phyloP scores from a whole-genome alignment of 345 rosid species.

The Geranium brycei region DNA sequence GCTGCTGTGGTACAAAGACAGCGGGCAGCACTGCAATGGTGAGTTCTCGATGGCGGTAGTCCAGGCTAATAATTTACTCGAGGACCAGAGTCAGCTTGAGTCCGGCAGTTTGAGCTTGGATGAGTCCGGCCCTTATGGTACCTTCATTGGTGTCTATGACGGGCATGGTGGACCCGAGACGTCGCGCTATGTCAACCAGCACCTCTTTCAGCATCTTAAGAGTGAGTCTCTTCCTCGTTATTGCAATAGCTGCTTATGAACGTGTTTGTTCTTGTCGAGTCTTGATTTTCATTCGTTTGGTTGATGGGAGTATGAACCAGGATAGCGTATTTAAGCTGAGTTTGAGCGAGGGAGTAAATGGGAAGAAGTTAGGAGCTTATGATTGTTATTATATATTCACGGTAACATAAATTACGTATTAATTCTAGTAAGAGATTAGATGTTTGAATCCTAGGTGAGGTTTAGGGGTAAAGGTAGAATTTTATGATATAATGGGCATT shows the following conservation, averaged over 20 bases:
- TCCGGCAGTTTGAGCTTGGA: slow-evolving; percentile 32
- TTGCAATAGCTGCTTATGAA: not conserved
- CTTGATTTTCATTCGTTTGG: not conserved
- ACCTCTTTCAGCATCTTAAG: slow-evolving; percentile 37
- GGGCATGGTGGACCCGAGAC: slow-evolving; percentile 49
- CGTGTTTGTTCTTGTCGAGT: not conserved
- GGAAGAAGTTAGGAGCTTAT: not conserved
- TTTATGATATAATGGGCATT: not conserved
- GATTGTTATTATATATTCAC: not conserved
- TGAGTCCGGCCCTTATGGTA: slow-evolving; percentile 34
- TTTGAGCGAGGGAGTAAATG: no score
- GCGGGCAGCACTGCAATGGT: slow-evolving; percentile 34
- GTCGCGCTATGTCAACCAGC: slow-evolving; percentile 28
- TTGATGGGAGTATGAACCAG: not conserved
- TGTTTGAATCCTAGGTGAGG: no score
- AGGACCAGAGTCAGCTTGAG: slow-evolving; percentile 45
- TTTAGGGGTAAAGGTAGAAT: no score
- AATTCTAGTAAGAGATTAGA: no score
- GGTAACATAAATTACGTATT: no score
- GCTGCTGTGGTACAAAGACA: slow-evolving; percentile 38
- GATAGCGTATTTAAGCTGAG: no score
- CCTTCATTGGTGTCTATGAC: slow-evolving; percentile 39
- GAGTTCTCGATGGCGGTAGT: slow-evolving; percentile 48
- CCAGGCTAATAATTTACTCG: slow-evolving; percentile 42
- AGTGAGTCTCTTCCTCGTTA: slow-evolving; percentile 17